Evolutionary conservation across 2,329 filamentous ascomycete genomes (phyloP).

Genomic region (Diaporthe vaccinii): DNA sequence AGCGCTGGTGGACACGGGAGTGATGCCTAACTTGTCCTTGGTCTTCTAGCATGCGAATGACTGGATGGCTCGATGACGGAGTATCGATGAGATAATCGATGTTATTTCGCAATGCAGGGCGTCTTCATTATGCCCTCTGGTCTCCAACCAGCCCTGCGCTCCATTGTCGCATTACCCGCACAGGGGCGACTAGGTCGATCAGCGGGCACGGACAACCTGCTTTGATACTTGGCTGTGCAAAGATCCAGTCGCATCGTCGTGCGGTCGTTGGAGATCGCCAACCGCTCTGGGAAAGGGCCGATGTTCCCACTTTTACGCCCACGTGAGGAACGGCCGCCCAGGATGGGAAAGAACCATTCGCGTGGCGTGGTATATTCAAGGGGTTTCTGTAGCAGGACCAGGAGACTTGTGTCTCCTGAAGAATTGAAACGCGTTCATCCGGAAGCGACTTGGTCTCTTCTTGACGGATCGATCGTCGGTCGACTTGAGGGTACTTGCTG

Average conservation of each 20-base stretch:
- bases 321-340: not conserved
- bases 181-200: slow-evolving; percentile 9
- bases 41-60: slow-evolving; percentile 21
- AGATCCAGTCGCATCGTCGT: not conserved
- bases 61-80: slow-evolving; percentile 3
- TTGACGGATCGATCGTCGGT: slow-evolving; percentile 65
- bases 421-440: slow-evolving; percentile 72
- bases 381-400: slow-evolving; percentile 49
- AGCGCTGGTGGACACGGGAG: slow-evolving; percentile 3
- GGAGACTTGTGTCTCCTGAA: slow-evolving; percentile 67
- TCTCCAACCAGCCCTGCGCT: slow-evolving; percentile 17
- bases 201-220: slow-evolving; percentile 19
- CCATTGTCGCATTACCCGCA: slow-evolving; percentile 25
- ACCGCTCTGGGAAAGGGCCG: slow-evolving; percentile 2
- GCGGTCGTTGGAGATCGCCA: not conserved
- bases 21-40: slow-evolving; percentile 19
- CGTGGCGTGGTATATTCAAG: slow-evolving; percentile 26
- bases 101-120: slow-evolving; percentile 8
- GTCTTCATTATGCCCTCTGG: slow-evolving; percentile 32
- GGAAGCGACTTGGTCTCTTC: slow-evolving; percentile 74
- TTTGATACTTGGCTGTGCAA: not conserved
- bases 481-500: slow-evolving; percentile 57
- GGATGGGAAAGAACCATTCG: not conserved
- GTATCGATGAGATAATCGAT: not conserved
- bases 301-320: not conserved